Conservation (phyloP, 352 stramenopile species). For the Phytophthora chlamydospora region DNA sequence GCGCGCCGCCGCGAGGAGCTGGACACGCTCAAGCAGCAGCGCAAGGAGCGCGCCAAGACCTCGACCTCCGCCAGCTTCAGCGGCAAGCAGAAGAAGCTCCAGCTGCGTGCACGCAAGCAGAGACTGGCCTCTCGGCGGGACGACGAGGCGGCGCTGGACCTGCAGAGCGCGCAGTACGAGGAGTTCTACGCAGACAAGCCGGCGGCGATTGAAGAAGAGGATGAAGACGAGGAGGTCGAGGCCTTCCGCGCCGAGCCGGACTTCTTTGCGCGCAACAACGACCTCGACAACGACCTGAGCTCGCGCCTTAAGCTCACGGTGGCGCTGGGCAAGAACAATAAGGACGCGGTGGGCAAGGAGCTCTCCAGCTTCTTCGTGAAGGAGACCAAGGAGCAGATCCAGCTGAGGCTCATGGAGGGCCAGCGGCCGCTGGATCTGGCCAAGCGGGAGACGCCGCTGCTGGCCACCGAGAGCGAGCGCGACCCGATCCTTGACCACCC, state of each 20-base stretch:
- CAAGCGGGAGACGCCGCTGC: constrained; percentile 58
- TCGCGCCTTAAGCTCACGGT: constrained; percentile 81
- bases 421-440: constrained; percentile 67
- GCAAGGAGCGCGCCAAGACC: constrained; percentile 74
- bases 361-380: constrained; percentile 89
- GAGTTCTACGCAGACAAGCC: constrained; percentile 48
- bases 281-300: constrained; percentile 69
- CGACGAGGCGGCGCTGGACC: constrained; percentile 53
- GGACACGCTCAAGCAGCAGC: constrained; percentile 78
- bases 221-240: constrained; percentile 36
- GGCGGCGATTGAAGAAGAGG: constrained; percentile 20
- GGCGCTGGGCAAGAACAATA: constrained; percentile 83
- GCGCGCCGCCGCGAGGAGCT: constrained; percentile 77
- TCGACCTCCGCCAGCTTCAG: constrained; percentile 71
- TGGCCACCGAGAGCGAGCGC: constrained; percentile 61
- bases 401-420: constrained; percentile 85
- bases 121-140: constrained; percentile 69
- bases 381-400: constrained; percentile 88
- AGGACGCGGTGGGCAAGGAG: constrained; percentile 81
- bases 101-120: constrained; percentile 85
- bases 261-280: constrained; percentile 74
- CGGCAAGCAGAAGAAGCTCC: constrained; percentile 88
- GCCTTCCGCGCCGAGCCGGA: constrained; percentile 58
- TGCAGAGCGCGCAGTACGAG: constrained; percentile 69
- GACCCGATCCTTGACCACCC: constrained; percentile 80